These are phyloP conservation scores for Spinacia oleracea DNA, from an alignment of 179 eudicot species.

Conservation along the genomic window DNA sequence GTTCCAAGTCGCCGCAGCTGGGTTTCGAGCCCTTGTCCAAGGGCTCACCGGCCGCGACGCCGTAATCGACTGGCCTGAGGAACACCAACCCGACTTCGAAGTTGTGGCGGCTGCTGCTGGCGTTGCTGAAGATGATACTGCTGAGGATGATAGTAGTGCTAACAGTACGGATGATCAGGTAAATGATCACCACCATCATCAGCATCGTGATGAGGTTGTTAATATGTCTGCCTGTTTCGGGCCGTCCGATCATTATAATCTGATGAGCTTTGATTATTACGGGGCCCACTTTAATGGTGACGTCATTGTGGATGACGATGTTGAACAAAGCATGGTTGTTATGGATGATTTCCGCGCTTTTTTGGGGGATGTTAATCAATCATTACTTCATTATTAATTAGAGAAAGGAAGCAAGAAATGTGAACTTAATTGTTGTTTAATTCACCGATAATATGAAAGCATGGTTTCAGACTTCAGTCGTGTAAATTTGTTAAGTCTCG, in stretches of 20 bases:
- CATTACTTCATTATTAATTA: not conserved
- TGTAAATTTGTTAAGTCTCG: slow-evolving; percentile 17
- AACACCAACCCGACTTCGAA: not conserved
- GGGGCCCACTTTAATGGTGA: not conserved
- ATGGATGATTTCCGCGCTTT: slow-evolving; percentile 15
- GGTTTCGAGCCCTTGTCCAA: slow-evolving; percentile 58
- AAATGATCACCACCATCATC: not conserved
- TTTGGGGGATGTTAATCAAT: not conserved
- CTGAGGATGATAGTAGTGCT: not conserved
- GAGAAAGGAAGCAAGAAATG: not conserved
- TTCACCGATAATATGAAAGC: too few species aligned
- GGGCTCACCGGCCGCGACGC: slow-evolving; percentile 64
- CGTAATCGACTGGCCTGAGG: slow-evolving; percentile 21
- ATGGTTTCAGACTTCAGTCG: too few species aligned
- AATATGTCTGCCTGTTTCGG: slow-evolving; percentile 7
- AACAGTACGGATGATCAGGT: not conserved
- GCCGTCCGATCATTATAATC: slow-evolving; percentile 8
- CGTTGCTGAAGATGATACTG: not conserved
- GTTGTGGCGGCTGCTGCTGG: not conserved
- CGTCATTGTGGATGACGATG: not conserved
- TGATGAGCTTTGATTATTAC: slow-evolving; percentile 14
- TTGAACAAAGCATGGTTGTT: slow-evolving; percentile 1
- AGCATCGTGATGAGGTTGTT: not conserved
- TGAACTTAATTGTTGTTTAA: too few species aligned
- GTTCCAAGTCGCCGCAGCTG: slow-evolving; percentile 42